These are phyloP conservation scores for Skeletonema grethae DNA, from an alignment of 108 stramenopile genomes.

Conservation along the genomic window DNA sequence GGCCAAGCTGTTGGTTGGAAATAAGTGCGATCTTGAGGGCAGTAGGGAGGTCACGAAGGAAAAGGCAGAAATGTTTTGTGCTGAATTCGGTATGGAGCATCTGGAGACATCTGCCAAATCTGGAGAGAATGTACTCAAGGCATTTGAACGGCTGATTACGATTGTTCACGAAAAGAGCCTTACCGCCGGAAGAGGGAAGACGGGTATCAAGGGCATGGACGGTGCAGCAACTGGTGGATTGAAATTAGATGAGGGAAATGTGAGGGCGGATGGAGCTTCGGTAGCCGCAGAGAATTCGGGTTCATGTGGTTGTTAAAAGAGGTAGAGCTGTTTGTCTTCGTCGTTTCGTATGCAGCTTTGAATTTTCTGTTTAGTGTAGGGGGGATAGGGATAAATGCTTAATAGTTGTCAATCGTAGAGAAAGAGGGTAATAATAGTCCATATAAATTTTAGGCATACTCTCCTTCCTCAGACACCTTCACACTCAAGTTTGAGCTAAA, in stretches of 20 bases:
- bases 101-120: conserved; percentile 82
- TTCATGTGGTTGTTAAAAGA: conserved; percentile 42
- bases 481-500: not conserved
- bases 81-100: conserved; percentile 87
- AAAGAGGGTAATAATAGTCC: not conserved
- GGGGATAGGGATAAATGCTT: conserved; percentile 2
- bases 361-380: conserved; percentile 1
- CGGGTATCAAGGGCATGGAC: conserved; percentile 64
- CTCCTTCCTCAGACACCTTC: not conserved
- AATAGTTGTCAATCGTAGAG: not conserved
- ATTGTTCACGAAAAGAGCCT: conserved; percentile 86
- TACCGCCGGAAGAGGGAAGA: conserved; percentile 34
- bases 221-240: conserved; percentile 14
- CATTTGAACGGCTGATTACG: conserved; percentile 87
- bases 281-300: conserved; percentile 25
- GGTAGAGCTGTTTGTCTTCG: not conserved
- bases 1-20: conserved; percentile 87
- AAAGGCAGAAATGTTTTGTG: conserved; percentile 80
- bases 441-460: not conserved
- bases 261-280: conserved; percentile 31
- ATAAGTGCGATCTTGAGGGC: conserved; percentile 85
- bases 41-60: conserved; percentile 74
- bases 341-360: not conserved
- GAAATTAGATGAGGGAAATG: conserved; percentile 45
- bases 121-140: conserved; percentile 78